Conservation (phyloP, 352 stramenopile genomes). For the Globisporangium orthogonon region DNA sequence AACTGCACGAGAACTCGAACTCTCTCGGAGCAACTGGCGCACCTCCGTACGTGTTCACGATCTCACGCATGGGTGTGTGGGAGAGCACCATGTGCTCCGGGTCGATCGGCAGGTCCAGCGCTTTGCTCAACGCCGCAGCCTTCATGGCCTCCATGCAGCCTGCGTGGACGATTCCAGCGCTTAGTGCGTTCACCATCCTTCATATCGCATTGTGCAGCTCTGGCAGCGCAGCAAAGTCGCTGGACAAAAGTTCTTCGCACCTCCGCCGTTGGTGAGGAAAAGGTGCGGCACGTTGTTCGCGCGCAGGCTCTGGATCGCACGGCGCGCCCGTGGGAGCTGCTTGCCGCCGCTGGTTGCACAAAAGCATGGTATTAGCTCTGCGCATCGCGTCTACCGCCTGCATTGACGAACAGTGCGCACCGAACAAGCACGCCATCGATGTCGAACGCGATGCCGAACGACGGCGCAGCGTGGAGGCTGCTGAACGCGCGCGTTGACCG, state of each 20-base stretch:
- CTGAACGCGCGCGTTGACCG: neutral
- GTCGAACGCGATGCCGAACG: constrained; percentile 87
- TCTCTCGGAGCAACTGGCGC: neutral
- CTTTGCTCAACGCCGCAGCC: constrained; percentile 59
- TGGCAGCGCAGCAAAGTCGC: too few relatives aligned
- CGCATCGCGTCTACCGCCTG: too few relatives aligned
- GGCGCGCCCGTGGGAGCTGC: constrained; percentile 59
- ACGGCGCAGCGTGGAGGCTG: constrained; percentile 9
- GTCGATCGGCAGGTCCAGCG: constrained; percentile 60
- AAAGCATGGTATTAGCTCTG: too few relatives aligned
- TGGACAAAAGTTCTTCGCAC: constrained; percentile 2
- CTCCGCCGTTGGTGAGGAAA: constrained; percentile 88
- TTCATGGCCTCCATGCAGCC: constrained; percentile 84
- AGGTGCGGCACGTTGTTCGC: constrained; percentile 73
- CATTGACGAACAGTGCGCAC: constrained; percentile 15
- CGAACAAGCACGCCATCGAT: constrained; percentile 90
- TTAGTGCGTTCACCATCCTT: neutral
- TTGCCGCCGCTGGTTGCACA: constrained; percentile 37
- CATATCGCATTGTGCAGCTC: neutral
- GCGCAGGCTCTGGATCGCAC: constrained; percentile 60
- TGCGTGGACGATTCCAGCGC: neutral
- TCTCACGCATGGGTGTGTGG: constrained; percentile 86
- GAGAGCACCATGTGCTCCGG: constrained; percentile 78
- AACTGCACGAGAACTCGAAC: neutral
- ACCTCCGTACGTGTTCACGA: constrained; percentile 58